Percentiles rank a stretch among this genome's conserved stretches.
Evolutionary conservation across 352 stramenopile species (phyloP).

Genomic region (Nannochloropsis limnetica): DNA sequence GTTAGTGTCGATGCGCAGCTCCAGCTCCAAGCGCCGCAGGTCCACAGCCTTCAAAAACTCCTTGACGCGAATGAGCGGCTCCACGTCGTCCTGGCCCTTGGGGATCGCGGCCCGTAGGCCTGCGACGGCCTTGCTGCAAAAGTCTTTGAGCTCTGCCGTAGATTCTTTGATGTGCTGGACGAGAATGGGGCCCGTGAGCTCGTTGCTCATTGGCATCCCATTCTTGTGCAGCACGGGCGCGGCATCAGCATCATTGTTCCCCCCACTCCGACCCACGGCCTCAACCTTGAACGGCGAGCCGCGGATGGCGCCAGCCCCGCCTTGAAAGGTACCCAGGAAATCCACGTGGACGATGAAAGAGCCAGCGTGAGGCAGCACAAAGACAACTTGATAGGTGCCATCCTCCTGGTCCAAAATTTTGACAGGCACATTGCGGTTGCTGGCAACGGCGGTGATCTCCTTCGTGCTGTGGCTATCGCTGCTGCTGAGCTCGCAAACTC

Average conservation of each 20-base stretch:
- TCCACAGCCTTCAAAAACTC: slow-evolving; percentile 60
- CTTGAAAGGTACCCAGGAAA: slow-evolving; percentile 83
- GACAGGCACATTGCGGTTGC: slow-evolving; percentile 33
- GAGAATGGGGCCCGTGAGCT: slow-evolving; percentile 56
- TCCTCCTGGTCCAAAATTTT: slow-evolving; percentile 72
- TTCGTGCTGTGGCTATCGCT: slow-evolving; percentile 29
- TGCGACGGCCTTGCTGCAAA: slow-evolving; percentile 55
- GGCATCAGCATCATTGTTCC: slow-evolving; percentile 38
- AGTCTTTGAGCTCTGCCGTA: slow-evolving; percentile 58
- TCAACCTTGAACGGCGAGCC: slow-evolving; percentile 74
- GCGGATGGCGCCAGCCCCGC: slow-evolving; percentile 77
- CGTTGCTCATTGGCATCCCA: slow-evolving; percentile 50
- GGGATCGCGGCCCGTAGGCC: slow-evolving; percentile 45
- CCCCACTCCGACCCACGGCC: slow-evolving; percentile 39
- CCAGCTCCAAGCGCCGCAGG: slow-evolving; percentile 49
- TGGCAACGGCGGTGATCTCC: neutral
- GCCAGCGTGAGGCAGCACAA: slow-evolving; percentile 65
- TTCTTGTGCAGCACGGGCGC: slow-evolving; percentile 44
- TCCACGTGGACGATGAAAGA: slow-evolving; percentile 74
- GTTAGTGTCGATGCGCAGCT: slow-evolving; percentile 58
- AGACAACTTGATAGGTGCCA: slow-evolving; percentile 83
- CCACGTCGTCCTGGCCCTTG: slow-evolving; percentile 53
- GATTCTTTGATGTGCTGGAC: slow-evolving; percentile 51
- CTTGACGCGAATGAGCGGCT: slow-evolving; percentile 62
- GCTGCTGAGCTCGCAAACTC: slow-evolving; percentile 41